Evolutionary conservation across 2,329 filamentous ascomycete species (phyloP).

Genomic region (Allantophomopsis cytisporea): DNA sequence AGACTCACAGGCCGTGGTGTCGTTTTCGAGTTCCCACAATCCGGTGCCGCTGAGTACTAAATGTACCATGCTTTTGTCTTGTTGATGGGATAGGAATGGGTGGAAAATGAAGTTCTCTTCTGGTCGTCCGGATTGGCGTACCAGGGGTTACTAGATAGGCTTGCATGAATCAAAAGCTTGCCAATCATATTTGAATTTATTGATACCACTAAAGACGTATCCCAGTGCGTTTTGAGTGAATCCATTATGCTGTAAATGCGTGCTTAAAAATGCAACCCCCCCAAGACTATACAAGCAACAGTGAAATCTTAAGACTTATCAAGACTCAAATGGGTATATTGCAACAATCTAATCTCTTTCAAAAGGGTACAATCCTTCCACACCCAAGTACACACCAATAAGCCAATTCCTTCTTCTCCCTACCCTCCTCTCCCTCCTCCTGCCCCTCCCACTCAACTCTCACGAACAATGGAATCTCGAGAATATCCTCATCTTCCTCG

Average conservation of each 20-base stretch:
- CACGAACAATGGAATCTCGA: constrained; percentile 93
- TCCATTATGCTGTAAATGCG: background rate
- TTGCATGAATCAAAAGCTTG: constrained; percentile 10
- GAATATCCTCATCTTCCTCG: constrained; percentile 41
- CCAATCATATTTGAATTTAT: constrained; percentile 1
- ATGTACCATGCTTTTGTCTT: constrained; percentile 5
- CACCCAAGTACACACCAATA: constrained; percentile 93
- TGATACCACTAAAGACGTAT: background rate
- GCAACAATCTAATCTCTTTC: background rate
- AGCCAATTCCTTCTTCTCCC: constrained; percentile 75
- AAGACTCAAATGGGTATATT: constrained; percentile 4
- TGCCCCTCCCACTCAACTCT: constrained; percentile 70
- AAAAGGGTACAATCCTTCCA: constrained; percentile 55
- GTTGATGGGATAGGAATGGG: constrained; percentile 18
- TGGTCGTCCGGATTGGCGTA: constrained; percentile 11
- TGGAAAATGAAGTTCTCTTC: constrained; percentile 3
- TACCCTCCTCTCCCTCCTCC: constrained; percentile 42
- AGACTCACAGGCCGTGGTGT: constrained; percentile 92
- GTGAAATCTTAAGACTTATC: too few relatives aligned
- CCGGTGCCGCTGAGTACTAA: constrained; percentile 69
- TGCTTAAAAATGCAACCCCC: too few relatives aligned
- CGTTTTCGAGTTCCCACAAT: constrained; percentile 96
- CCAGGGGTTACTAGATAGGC: constrained; percentile 11
- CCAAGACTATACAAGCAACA: too few relatives aligned
- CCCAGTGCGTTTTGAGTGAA: background rate